Evolutionary conservation across 495 filamentous ascomycete genomes (phyloP), one percentile per base, ranked within the genome.

Genomic region (Hyaloscypha finlandica): DNA sequence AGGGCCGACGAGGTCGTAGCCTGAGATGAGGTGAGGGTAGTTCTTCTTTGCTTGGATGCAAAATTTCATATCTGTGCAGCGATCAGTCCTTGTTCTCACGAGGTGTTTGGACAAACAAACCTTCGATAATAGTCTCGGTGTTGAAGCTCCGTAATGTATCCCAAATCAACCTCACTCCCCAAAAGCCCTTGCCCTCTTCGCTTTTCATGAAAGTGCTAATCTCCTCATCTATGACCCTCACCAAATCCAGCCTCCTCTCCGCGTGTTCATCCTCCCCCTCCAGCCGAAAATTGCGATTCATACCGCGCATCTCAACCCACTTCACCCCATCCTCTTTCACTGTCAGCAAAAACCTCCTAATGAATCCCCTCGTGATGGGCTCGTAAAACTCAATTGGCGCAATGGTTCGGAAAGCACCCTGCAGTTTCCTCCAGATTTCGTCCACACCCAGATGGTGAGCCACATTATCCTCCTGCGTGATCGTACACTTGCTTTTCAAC

Each of bases 131-230:
- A 1, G 75, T 70, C 11, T 83, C 83, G 35, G 85, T 88, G 35
- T 82, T 78, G 39, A 86, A 82, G 5, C 67, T 72, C 42, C 94
- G 85, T 25, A 92, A 72, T 3, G 85, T 81, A 8, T 92, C 90
- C 92, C 92, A 97, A 68, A 98, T 97, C 65, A 94, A 83, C 8
- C 94, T 83, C 19, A 89, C 84, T 8, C 92, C 94, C 87, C 92
- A 93, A 77, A 97, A 97, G 1, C 75, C 73, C 45, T 84, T 80
- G 3, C 92, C 92, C 68, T 87, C 84, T 48, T 89, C 84, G 4
- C 88, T 86, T 2, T 77, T 76, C 64, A 89, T 86, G 80, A 96
- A 97, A 8, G 75, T 79, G 56, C 86, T 83, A 31, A 97, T 74
- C 68, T 94, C 93, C 55, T 97, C 92, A 56, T 87, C 83, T 58